A percentile compares a stretch with the other conserved stretches of the same genome.
These are phyloP conservation scores for Chrysosporium queenslandicum DNA, from an alignment of 2,329 filamentous ascomycete species.

Conservation along the genomic window DNA sequence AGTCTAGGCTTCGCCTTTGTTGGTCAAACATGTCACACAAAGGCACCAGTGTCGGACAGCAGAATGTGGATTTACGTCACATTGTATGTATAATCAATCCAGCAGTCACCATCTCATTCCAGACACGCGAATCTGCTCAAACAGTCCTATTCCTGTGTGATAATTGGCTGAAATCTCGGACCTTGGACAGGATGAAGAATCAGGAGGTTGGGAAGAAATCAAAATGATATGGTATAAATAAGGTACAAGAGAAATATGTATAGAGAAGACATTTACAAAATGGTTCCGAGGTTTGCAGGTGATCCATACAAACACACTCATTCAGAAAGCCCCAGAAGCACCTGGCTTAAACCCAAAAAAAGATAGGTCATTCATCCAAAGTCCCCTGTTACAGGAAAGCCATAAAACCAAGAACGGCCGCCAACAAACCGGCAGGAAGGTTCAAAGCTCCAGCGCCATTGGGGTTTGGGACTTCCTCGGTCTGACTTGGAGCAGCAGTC, in stretches of 20 bases:
- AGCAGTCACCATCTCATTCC: too few relatives aligned
- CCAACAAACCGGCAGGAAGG: constrained; percentile 14
- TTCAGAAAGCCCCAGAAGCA: background rate
- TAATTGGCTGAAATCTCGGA: too few relatives aligned
- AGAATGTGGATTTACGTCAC: background rate
- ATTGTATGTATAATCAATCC: background rate
- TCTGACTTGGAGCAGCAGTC: background rate
- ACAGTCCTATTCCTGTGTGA: too few relatives aligned
- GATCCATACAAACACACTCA: background rate
- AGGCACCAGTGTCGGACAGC: too few relatives aligned
- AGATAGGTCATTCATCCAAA: background rate
- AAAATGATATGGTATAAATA: background rate
- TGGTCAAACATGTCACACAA: background rate
- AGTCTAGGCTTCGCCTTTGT: background rate
- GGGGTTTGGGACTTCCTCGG: constrained; percentile 11
- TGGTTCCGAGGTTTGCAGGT: background rate
- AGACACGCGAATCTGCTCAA: too few relatives aligned
- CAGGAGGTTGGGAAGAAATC: background rate
- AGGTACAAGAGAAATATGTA: constrained; percentile 4
- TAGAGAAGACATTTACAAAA: constrained; percentile 3
- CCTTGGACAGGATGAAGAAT: background rate
- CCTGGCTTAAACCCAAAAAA: background rate
- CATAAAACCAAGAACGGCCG: constrained; percentile 15
- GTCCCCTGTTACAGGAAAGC: constrained; percentile 13
- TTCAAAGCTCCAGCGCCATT: constrained; percentile 15